Conservation (phyloP, 495 filamentous ascomycete genomes). For the Penicillium dipodomyicola region DNA sequence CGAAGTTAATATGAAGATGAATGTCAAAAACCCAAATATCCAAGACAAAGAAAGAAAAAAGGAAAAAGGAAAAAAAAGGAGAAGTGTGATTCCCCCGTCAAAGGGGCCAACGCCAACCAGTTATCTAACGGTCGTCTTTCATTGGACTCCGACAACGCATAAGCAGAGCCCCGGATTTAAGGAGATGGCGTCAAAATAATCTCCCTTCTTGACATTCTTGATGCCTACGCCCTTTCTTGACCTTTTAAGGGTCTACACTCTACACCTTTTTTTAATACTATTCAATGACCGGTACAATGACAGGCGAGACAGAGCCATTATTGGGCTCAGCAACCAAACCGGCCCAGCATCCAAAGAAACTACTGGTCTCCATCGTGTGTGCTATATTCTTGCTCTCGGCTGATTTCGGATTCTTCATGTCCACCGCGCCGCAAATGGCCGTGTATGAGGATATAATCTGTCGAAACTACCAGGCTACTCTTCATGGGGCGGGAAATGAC, state of each 20-base stretch:
- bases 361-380: slow-evolving; percentile 19
- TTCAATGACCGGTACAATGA: neutral
- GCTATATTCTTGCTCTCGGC: slow-evolving; percentile 18
- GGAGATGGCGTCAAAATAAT: neutral
- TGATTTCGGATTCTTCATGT: slow-evolving; percentile 33
- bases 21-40: neutral
- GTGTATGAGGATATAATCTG: slow-evolving; percentile 45
- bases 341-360: slow-evolving; percentile 16
- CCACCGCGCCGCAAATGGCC: slow-evolving; percentile 32
- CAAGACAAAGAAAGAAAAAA: neutral
- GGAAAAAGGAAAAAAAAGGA: neutral
- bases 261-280: too few relatives aligned
- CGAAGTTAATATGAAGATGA: neutral
- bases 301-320: neutral
- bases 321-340: neutral
- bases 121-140: neutral
- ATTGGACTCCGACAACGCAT: neutral
- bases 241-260: neutral
- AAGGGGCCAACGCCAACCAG: neutral
- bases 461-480: slow-evolving; percentile 26
- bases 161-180: neutral
- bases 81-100: neutral
- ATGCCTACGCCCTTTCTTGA: neutral
- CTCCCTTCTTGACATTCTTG: neutral
- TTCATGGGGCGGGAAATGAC: slow-evolving; percentile 3